phyloP scores from a whole-genome alignment of 225 moss, liverwort and hornwort species.

The Anthoceros angustus region DNA sequence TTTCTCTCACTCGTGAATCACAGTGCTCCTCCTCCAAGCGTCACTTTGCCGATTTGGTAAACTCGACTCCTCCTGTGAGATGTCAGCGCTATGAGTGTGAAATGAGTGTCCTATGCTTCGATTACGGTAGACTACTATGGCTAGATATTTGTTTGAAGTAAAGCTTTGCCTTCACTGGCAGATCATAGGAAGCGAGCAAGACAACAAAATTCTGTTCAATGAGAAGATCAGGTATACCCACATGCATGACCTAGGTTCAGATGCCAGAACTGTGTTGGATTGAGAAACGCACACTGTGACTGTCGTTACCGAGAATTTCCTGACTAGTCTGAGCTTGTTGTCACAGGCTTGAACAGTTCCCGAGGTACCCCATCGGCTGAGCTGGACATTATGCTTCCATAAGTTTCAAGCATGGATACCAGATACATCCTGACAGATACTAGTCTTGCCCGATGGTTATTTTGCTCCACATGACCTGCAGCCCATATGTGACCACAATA shows the following conservation, averaged over 20 bases:
- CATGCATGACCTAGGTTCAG: background rate
- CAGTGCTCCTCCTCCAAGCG: constrained; percentile 25
- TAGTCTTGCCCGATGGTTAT: background rate
- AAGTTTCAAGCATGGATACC: background rate
- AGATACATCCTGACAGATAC: background rate
- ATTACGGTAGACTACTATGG: background rate
- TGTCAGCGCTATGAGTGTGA: background rate
- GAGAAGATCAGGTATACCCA: constrained; percentile 75
- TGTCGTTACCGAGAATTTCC: background rate
- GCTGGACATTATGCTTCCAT: background rate
- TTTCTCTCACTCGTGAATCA: constrained; percentile 48
- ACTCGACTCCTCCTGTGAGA: constrained; percentile 7
- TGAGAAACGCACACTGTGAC: background rate
- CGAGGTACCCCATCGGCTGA: background rate
- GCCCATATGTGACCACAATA: background rate
- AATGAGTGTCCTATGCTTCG: background rate
- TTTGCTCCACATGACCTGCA: background rate
- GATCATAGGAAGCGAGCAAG: constrained; percentile 57
- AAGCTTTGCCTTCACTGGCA: constrained; percentile 10
- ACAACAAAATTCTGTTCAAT: constrained; percentile 52
- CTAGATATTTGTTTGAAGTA: background rate
- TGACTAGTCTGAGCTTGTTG: background rate
- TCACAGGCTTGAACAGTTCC: background rate
- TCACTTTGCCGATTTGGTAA: constrained; percentile 86
- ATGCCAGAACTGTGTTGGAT: background rate